phyloP scores from a whole-genome alignment of 2,329 filamentous ascomycete species.

The Arthrobotrys megalospora region DNA sequence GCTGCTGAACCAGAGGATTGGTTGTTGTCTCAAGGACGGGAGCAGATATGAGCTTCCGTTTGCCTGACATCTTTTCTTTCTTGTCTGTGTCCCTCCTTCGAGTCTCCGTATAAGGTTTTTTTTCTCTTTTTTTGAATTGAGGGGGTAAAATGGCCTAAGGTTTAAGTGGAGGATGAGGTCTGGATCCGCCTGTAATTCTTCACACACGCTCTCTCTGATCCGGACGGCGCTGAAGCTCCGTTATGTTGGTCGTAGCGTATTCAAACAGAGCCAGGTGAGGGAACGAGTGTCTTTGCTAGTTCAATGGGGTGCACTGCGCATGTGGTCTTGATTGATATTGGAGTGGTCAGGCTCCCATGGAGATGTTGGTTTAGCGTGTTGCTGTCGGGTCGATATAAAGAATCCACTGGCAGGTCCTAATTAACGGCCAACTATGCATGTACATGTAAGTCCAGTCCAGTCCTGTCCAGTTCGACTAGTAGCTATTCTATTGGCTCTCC shows the following conservation, averaged over 20 bases:
- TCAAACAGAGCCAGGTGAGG: background rate
- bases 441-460: slow-evolving; percentile 15
- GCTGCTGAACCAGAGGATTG: slow-evolving; percentile 31
- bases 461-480: background rate
- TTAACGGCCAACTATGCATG: slow-evolving; percentile 11
- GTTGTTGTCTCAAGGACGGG: slow-evolving; percentile 46
- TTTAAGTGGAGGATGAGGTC: background rate
- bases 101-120: slow-evolving; percentile 20
- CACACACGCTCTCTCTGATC: background rate
- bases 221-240: background rate
- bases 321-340: background rate
- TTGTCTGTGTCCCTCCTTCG: background rate
- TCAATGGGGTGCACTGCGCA: background rate
- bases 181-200: slow-evolving; percentile 1
- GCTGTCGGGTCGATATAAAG: slow-evolving; percentile 25
- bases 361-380: slow-evolving; percentile 26
- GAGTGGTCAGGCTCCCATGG: slow-evolving; percentile 1
- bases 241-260: background rate
- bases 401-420: background rate
- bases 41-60: slow-evolving; percentile 44
- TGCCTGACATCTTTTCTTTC: slow-evolving; percentile 35
- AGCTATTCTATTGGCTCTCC: background rate
- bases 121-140: slow-evolving; percentile 5
- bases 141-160: slow-evolving; percentile 21
- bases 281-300: slow-evolving; percentile 15